Conservation (phyloP, 352 stramenopile genomes). For the Peronospora destructor region DNA sequence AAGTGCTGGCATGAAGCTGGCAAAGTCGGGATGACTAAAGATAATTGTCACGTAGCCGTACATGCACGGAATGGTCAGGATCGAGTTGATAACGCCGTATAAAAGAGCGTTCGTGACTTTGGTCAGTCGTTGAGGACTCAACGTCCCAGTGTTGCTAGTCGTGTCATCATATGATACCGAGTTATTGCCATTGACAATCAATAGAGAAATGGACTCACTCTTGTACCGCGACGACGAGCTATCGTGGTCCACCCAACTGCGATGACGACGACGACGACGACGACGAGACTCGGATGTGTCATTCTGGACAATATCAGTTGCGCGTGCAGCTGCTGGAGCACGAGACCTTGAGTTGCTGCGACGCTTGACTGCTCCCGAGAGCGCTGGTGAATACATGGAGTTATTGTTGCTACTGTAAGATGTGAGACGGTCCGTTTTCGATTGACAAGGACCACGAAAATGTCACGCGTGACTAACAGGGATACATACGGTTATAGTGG, state of each 20-base stretch:
- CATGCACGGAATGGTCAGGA: conserved; percentile 91
- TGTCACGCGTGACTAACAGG: no score
- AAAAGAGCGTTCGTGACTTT: conserved; percentile 64
- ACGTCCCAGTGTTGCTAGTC: neutral
- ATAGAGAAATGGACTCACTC: conserved; percentile 29
- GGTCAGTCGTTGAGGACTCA: conserved; percentile 10
- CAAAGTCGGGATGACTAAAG: conserved; percentile 89
- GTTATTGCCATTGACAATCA: conserved; percentile 12
- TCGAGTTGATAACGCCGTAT: conserved; percentile 90
- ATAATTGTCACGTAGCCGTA: conserved; percentile 95
- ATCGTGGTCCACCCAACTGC: conserved; percentile 33
- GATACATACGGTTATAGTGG: no score
- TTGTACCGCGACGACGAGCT: conserved; percentile 11
- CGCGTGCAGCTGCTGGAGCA: conserved; percentile 14
- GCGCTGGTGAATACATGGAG: conserved; percentile 54
- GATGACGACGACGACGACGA: conserved; percentile 24
- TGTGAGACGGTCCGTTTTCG: neutral
- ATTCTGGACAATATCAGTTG: conserved; percentile 15
- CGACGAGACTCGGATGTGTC: conserved; percentile 12
- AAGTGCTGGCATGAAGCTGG: conserved; percentile 81
- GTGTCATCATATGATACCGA: neutral
- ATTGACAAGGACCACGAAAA: no score
- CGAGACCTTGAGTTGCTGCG: conserved; percentile 34
- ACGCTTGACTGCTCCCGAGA: conserved; percentile 47
- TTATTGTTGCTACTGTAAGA: neutral